Evolutionary conservation across 768 basidiomycete species (phyloP).

Genomic region (Pulveroboletus sp.): DNA sequence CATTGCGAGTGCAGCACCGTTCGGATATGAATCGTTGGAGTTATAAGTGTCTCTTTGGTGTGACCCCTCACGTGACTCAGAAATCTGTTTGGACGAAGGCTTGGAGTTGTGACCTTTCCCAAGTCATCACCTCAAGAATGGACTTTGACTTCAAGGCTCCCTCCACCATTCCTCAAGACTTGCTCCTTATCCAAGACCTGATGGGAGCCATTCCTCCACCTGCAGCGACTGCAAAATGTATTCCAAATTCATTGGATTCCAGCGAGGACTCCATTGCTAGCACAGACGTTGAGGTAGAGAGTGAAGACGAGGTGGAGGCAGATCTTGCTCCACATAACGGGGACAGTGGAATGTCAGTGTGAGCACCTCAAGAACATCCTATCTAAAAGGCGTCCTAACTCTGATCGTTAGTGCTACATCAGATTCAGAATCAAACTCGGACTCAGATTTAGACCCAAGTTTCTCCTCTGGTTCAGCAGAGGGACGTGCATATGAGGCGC

Average conservation of each 20-base stretch:
- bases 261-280: slow-evolving; percentile 50
- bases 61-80: slow-evolving; percentile 21
- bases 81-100: background rate
- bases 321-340: slow-evolving; percentile 45
- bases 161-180: slow-evolving; percentile 61
- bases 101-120: background rate
- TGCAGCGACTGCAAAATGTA: background rate
- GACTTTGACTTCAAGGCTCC: slow-evolving; percentile 53
- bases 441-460: slow-evolving; percentile 24
- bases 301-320: slow-evolving; percentile 74
- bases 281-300: slow-evolving; percentile 48
- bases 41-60: background rate
- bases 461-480: slow-evolving; percentile 21
- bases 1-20: slow-evolving; percentile 9
- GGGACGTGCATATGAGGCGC: slow-evolving; percentile 4
- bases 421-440: slow-evolving; percentile 39
- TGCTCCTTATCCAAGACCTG: slow-evolving; percentile 67
- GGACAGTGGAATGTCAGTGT: slow-evolving; percentile 26
- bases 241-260: slow-evolving; percentile 7
- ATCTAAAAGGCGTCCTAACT: slow-evolving; percentile 13
- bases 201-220: slow-evolving; percentile 36
- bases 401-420: slow-evolving; percentile 22
- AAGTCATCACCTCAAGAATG: slow-evolving; percentile 15
- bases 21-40: background rate
- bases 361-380: slow-evolving; percentile 9